These are phyloP conservation scores for Quercus berberidifolia DNA, from an alignment of 306 rosid genomes.

Conservation along the genomic window DNA sequence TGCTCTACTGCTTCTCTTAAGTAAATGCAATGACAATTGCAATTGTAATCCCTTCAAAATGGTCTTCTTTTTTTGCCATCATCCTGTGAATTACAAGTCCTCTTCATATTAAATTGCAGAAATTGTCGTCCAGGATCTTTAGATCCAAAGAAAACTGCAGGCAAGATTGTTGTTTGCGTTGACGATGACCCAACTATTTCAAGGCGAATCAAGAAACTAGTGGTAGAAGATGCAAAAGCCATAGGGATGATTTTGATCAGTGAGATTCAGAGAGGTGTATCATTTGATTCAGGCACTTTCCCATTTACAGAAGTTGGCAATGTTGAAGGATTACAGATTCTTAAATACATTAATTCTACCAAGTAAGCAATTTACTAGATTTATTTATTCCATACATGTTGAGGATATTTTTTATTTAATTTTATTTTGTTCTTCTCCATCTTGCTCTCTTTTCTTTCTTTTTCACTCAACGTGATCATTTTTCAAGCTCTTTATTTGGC, in stretches of 20 bases:
- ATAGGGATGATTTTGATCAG: constrained; percentile 63
- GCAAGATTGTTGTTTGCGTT: constrained; percentile 70
- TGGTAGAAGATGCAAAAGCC: constrained; percentile 79
- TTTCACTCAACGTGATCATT: background rate
- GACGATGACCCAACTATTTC: constrained; percentile 46
- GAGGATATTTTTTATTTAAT: background rate
- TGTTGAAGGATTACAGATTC: constrained; percentile 66
- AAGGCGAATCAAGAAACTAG: constrained; percentile 67
- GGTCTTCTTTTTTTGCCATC: background rate
- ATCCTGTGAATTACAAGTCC: background rate
- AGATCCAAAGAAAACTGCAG: constrained; percentile 60
- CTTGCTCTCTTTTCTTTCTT: background rate
- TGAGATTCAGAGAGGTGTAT: constrained; percentile 43
- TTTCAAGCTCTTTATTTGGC: background rate
- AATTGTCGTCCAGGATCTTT: constrained; percentile 88
- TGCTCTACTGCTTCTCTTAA: too few relatives aligned
- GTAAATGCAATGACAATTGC: too few relatives aligned
- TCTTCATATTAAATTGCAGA: constrained; percentile 40
- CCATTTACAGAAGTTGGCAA: constrained; percentile 62
- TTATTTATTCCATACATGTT: background rate
- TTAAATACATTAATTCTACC: constrained; percentile 67
- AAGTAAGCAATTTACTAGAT: constrained; percentile 46
- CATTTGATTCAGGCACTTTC: constrained; percentile 71
- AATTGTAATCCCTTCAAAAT: background rate
- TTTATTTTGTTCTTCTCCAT: background rate